These are phyloP conservation scores for Pythium aristosporum DNA, from an alignment of 352 stramenopile species.

Conservation along the genomic window DNA sequence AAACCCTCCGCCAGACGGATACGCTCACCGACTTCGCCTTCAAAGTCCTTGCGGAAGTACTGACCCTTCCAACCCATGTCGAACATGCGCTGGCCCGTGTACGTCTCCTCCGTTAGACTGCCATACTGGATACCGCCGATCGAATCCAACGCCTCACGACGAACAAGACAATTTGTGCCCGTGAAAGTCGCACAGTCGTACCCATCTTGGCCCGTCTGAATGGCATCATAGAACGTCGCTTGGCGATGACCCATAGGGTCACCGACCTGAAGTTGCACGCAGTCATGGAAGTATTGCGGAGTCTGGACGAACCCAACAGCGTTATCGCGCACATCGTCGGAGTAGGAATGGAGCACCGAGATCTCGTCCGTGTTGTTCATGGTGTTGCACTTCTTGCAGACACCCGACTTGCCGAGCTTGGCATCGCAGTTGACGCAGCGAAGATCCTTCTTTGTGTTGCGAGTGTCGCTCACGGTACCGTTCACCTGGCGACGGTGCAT, in stretches of 20 bases:
- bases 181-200: slow-evolving; percentile 81
- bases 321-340: slow-evolving; percentile 79
- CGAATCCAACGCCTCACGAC: slow-evolving; percentile 79
- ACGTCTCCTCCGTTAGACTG: slow-evolving; percentile 80
- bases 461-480: slow-evolving; percentile 71
- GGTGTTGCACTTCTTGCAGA: slow-evolving; percentile 80
- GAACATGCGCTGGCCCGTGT: slow-evolving; percentile 74
- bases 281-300: slow-evolving; percentile 85
- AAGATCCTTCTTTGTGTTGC: slow-evolving; percentile 69
- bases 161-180: slow-evolving; percentile 81
- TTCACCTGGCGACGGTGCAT: slow-evolving; percentile 84
- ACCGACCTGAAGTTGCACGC: slow-evolving; percentile 78
- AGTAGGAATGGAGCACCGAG: slow-evolving; percentile 72
- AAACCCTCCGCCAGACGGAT: slow-evolving; percentile 76
- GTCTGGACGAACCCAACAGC: slow-evolving; percentile 81
- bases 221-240: slow-evolving; percentile 82
- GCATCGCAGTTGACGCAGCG: slow-evolving; percentile 70
- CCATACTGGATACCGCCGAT: slow-evolving; percentile 87
- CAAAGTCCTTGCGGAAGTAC: slow-evolving; percentile 89
- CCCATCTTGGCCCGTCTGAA: slow-evolving; percentile 80
- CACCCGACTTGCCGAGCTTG: slow-evolving; percentile 69
- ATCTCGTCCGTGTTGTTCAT: slow-evolving; percentile 56
- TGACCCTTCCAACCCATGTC: slow-evolving; percentile 84
- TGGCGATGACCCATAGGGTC: slow-evolving; percentile 83
- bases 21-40: slow-evolving; percentile 71